Evolutionary conservation across 2,329 filamentous ascomycete genomes (phyloP).

Genomic region (Thelonectria discophora): DNA sequence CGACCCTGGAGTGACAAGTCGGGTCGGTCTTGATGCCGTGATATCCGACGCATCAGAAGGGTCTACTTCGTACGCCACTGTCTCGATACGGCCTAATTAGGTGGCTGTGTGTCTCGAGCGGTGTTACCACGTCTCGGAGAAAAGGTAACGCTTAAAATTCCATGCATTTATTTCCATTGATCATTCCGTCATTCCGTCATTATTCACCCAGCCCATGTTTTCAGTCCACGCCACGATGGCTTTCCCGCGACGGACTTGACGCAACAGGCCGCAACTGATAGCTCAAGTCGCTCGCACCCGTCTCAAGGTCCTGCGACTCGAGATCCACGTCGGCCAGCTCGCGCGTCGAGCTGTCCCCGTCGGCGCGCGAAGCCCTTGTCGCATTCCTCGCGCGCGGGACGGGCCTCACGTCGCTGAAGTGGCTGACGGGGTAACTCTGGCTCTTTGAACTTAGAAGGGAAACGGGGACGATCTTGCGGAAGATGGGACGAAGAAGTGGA

Average conservation of each 20-base stretch:
- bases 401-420: background rate
- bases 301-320: background rate
- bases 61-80: too few species aligned
- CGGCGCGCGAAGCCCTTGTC: background rate
- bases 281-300: background rate
- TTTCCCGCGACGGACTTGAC: background rate
- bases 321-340: background rate
- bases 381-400: background rate
- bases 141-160: background rate
- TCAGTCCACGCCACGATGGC: too few species aligned
- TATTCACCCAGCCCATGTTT: too few species aligned
- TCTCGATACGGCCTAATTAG: too few species aligned
- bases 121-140: background rate
- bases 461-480: conserved; percentile 1
- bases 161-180: background rate
- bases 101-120: too few species aligned
- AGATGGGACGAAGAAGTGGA: conserved; percentile 11
- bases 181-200: background rate
- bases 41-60: too few species aligned
- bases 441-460: conserved; percentile 7
- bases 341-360: background rate
- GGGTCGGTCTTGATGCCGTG: too few species aligned
- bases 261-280: background rate
- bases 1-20: too few species aligned
- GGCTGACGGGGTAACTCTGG: background rate